Conservation (phyloP, 2,329 filamentous ascomycete species). For the Talaromyces islandicus region DNA sequence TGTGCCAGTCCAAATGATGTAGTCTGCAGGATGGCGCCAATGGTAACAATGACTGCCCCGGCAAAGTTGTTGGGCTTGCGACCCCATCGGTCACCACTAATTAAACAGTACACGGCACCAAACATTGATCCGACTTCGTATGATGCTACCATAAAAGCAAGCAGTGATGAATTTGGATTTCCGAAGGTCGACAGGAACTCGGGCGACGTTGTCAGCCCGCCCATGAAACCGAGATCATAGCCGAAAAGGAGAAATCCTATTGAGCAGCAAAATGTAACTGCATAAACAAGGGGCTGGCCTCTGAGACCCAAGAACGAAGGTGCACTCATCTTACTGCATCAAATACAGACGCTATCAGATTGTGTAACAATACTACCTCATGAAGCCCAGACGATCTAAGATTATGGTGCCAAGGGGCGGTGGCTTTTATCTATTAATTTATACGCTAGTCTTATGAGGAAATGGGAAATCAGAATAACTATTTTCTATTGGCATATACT, state of each 20-base stretch:
- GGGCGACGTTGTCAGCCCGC: conserved; percentile 9
- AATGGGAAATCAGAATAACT: background rate
- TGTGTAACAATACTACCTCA: background rate
- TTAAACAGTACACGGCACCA: conserved; percentile 23
- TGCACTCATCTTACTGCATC: background rate
- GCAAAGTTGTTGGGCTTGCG: conserved; percentile 36
- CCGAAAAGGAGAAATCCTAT: conserved; percentile 39
- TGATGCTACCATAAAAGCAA: conserved; percentile 17
- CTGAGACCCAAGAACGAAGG: conserved; percentile 11
- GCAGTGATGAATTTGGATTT: conserved; percentile 17
- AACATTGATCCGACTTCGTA: conserved; percentile 23
- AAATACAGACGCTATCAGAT: background rate
- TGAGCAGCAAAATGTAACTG: conserved; percentile 18
- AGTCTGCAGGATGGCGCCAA: conserved; percentile 20
- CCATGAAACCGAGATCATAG: conserved; percentile 39
- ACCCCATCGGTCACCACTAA: conserved; percentile 35
- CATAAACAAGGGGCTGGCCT: conserved; percentile 16
- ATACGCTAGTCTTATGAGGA: background rate
- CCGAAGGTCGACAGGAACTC: conserved; percentile 12
- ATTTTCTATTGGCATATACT: background rate
- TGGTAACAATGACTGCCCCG: conserved; percentile 23
- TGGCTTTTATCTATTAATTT: background rate
- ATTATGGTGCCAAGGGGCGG: background rate
- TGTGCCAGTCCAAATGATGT: conserved; percentile 14
- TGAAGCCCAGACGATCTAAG: background rate